phyloP scores from a whole-genome alignment of 2,329 filamentous ascomycete species.

The Podosphaera xanthii region DNA sequence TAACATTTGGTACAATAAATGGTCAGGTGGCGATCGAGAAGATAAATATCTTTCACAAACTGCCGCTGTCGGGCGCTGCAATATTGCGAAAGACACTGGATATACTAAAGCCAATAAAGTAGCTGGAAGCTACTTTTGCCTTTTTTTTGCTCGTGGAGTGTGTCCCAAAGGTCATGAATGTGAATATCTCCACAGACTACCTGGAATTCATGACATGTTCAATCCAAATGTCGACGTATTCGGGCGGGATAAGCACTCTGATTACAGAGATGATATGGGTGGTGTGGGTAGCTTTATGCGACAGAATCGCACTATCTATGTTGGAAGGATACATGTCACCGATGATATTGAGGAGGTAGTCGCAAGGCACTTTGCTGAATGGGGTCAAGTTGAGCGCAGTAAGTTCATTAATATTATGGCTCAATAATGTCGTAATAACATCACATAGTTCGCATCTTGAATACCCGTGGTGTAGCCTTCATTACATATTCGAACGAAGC shows the following conservation, averaged over 20 bases:
- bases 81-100: conserved; percentile 55
- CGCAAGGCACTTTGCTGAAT: conserved; percentile 84
- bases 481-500: conserved; percentile 84
- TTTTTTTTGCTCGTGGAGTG: conserved; percentile 67
- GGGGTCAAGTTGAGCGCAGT: conserved; percentile 72
- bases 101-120: conserved; percentile 60
- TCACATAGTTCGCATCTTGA: conserved; percentile 47
- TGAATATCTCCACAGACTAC: conserved; percentile 78
- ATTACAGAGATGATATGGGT: conserved; percentile 94
- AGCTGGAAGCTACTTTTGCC: conserved; percentile 69
- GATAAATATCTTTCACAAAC: conserved; percentile 73
- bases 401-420: conserved; percentile 8
- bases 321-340: conserved; percentile 81
- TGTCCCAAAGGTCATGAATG: conserved; percentile 81
- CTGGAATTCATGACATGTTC: conserved; percentile 69
- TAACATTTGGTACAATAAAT: conserved; percentile 99
- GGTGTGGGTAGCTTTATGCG: conserved; percentile 86
- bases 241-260: conserved; percentile 72
- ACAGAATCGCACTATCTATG: conserved; percentile 82
- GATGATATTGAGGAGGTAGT: conserved; percentile 97
- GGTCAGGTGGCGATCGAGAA: conserved; percentile 85
- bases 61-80: conserved; percentile 66
- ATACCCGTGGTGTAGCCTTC: conserved; percentile 75
- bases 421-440: conserved; percentile 7
- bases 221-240: conserved; percentile 93